These are phyloP conservation scores for Lomentospora prolificans DNA, from an alignment of 2,329 filamentous ascomycete genomes.

Conservation along the genomic window DNA sequence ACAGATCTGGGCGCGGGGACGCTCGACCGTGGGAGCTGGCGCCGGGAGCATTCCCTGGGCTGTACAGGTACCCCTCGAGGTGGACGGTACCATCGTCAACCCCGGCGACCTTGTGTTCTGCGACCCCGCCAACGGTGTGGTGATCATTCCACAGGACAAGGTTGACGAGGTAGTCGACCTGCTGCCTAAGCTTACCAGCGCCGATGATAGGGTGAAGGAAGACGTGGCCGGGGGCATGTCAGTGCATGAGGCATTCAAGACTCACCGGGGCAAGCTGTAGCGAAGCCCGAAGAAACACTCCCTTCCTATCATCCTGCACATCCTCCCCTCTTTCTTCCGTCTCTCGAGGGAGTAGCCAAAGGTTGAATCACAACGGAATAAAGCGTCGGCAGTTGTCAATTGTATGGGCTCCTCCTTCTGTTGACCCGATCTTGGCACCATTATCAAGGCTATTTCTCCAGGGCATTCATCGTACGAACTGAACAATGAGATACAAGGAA, in stretches of 20 bases:
- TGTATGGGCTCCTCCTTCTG: not conserved
- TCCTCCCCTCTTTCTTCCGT: not conserved
- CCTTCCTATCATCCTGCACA: not conserved
- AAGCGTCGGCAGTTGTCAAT: not conserved
- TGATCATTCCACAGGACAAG: constrained; percentile 53
- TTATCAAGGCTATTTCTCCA: not conserved
- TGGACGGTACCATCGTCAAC: constrained; percentile 30
- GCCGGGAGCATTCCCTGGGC: constrained; percentile 47
- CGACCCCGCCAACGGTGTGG: constrained; percentile 60
- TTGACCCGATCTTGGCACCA: not conserved
- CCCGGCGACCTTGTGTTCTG: constrained; percentile 61
- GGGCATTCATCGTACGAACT: not conserved
- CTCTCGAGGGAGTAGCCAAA: no score
- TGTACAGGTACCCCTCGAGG: constrained; percentile 32
- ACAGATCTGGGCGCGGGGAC: constrained; percentile 45
- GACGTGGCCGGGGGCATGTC: constrained; percentile 54
- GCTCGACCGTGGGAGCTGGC: constrained; percentile 48
- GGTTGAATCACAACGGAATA: no score
- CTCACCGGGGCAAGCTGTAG: constrained; percentile 33
- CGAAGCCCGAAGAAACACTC: not conserved
- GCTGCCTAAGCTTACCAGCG: constrained; percentile 37
- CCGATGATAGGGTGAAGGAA: constrained; percentile 52
- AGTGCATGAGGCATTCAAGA: constrained; percentile 57
- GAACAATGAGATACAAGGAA: constrained; percentile 5
- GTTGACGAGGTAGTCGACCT: constrained; percentile 51